phyloP scores from a whole-genome alignment of 495 filamentous ascomycete genomes.

The Xylaria scruposa region DNA sequence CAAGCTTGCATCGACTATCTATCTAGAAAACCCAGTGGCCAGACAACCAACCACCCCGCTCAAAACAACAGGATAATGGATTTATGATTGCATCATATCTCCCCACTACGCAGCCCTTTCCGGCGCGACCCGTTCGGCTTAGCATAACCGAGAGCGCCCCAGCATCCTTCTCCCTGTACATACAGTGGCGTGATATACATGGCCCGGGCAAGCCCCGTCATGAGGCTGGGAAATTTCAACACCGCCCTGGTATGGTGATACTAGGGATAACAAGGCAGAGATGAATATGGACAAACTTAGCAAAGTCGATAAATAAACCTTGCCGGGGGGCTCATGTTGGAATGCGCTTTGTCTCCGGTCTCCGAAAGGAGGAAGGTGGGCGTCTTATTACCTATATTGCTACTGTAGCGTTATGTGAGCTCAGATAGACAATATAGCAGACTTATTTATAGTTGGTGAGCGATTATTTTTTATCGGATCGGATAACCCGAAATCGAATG shows the following conservation, averaged over 20 bases:
- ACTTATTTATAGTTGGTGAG: background rate
- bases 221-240: slow-evolving; percentile 3
- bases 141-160: background rate
- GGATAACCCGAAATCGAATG: background rate
- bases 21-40: background rate
- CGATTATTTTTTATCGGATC: background rate
- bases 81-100: slow-evolving; percentile 26
- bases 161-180: background rate
- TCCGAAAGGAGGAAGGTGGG: background rate
- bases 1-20: slow-evolving; percentile 15
- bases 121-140: slow-evolving; percentile 20
- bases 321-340: background rate
- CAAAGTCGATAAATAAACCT: background rate
- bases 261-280: background rate
- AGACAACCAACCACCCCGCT: slow-evolving; percentile 3
- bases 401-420: background rate
- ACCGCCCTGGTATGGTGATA: background rate
- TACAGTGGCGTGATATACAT: background rate
- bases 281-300: background rate
- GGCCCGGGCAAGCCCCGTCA: background rate
- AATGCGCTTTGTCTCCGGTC: background rate
- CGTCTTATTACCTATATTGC: background rate
- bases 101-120: slow-evolving; percentile 16
- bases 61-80: slow-evolving; percentile 7
- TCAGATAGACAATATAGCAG: background rate